Conservation (phyloP, 495 filamentous ascomycete genomes). For the Penicillium bialowiezense region DNA sequence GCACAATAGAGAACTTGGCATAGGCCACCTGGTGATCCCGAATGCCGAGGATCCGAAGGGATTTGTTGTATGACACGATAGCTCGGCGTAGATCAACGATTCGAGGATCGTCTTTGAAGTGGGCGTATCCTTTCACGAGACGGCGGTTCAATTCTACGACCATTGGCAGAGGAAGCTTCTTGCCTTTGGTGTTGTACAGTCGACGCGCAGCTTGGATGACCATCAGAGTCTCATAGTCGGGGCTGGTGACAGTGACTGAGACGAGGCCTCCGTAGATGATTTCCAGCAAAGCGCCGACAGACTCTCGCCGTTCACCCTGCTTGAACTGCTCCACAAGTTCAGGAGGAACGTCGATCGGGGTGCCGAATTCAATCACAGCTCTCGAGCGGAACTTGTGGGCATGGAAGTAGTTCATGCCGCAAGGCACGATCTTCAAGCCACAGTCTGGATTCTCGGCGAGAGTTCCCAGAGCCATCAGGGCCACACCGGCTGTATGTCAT, state of each 20-base stretch:
- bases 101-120: constrained; percentile 87
- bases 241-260: constrained; percentile 87
- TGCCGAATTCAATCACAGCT: constrained; percentile 94
- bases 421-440: constrained; percentile 97
- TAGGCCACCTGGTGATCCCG: constrained; percentile 96
- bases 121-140: constrained; percentile 85
- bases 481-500: constrained; percentile 72
- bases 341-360: constrained; percentile 74
- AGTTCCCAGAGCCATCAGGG: constrained; percentile 95
- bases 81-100: constrained; percentile 75
- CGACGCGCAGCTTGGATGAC: constrained; percentile 92
- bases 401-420: constrained; percentile 99
- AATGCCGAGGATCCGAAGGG: constrained; percentile 79
- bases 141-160: constrained; percentile 96
- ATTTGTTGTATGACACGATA: constrained; percentile 83
- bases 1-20: constrained; percentile 73
- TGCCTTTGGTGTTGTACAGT: constrained; percentile 89
- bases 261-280: constrained; percentile 81
- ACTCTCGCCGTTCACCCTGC: constrained; percentile 75
- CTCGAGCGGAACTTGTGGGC: constrained; percentile 97
- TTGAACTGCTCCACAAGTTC: constrained; percentile 86
- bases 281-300: constrained; percentile 77
- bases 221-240: constrained; percentile 98
- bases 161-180: constrained; percentile 89
- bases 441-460: constrained; percentile 85